These are phyloP conservation scores for Salix dunnii DNA, from an alignment of 345 rosid species.

Conservation along the genomic window DNA sequence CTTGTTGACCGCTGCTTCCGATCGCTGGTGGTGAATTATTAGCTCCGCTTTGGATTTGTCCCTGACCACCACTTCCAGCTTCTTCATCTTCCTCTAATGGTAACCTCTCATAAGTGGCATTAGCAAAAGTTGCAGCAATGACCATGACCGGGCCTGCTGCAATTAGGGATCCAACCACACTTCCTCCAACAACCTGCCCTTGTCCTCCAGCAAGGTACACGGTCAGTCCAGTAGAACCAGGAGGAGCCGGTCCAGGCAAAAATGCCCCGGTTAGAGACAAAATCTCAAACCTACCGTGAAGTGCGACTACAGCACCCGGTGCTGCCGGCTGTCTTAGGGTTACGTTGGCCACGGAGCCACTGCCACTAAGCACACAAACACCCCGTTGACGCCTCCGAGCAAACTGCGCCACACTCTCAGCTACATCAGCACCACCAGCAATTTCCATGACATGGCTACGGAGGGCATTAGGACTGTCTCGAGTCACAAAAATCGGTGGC, in stretches of 20 bases:
- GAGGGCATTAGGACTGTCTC: conserved; percentile 84
- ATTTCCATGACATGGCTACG: conserved; percentile 82
- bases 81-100: conserved; percentile 75
- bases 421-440: conserved; percentile 67
- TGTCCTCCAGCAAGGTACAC: conserved; percentile 73
- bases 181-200: conserved; percentile 80
- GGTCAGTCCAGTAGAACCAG: conserved; percentile 76
- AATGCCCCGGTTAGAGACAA: conserved; percentile 74
- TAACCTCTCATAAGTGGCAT: conserved; percentile 76
- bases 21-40: conserved; percentile 46
- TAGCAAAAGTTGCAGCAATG: conserved; percentile 81
- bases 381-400: conserved; percentile 73
- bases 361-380: conserved; percentile 76
- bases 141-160: conserved; percentile 80
- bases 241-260: conserved; percentile 85
- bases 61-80: conserved; percentile 27
- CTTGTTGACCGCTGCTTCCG: conserved; percentile 34
- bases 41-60: conserved; percentile 44
- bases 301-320: conserved; percentile 64
- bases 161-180: conserved; percentile 62
- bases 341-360: conserved; percentile 77
- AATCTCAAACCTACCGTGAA: conserved; percentile 77
- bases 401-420: conserved; percentile 69
- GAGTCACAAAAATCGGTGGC: conserved; percentile 69
- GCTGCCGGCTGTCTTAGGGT: conserved; percentile 78